Conservation (phyloP, 306 rosid genomes). For the Cotoneaster glaucophyllus region DNA sequence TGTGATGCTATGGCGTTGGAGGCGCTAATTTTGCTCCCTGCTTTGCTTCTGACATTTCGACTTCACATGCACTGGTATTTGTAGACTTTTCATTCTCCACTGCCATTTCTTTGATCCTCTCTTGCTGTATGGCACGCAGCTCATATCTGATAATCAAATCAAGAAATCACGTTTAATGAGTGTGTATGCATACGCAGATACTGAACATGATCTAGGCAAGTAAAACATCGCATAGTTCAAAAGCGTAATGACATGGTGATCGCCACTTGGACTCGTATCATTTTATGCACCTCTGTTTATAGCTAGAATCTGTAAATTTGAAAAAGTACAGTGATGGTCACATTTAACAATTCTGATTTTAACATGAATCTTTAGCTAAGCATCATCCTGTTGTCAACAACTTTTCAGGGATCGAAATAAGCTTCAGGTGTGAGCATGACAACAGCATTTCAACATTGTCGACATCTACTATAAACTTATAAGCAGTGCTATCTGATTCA, state of each 20-base stretch:
- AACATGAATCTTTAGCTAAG: background rate
- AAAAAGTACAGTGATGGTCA: background rate
- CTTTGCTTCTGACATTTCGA: slow-evolving; percentile 78
- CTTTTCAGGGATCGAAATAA: background rate
- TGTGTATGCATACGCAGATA: background rate
- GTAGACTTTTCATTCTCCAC: slow-evolving; percentile 47
- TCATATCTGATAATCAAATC: slow-evolving; percentile 56
- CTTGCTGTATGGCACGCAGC: slow-evolving; percentile 53
- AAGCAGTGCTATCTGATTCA: background rate
- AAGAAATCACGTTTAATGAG: slow-evolving; percentile 6
- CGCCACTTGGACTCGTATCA: background rate
- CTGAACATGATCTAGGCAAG: background rate
- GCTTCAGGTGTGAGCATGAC: background rate
- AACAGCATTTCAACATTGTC: no score
- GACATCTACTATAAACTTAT: background rate
- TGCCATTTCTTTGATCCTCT: slow-evolving; percentile 51
- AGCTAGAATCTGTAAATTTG: background rate
- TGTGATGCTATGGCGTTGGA: slow-evolving; percentile 32
- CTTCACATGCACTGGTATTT: slow-evolving; percentile 41
- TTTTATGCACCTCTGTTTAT: background rate
- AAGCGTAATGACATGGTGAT: background rate
- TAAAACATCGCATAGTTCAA: background rate
- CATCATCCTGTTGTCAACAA: background rate
- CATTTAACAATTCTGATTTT: background rate
- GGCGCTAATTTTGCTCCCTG: slow-evolving; percentile 25